These are phyloP conservation scores for Hapsidospora chrysogenum DNA, from an alignment of 495 filamentous ascomycete genomes.

Conservation along the genomic window DNA sequence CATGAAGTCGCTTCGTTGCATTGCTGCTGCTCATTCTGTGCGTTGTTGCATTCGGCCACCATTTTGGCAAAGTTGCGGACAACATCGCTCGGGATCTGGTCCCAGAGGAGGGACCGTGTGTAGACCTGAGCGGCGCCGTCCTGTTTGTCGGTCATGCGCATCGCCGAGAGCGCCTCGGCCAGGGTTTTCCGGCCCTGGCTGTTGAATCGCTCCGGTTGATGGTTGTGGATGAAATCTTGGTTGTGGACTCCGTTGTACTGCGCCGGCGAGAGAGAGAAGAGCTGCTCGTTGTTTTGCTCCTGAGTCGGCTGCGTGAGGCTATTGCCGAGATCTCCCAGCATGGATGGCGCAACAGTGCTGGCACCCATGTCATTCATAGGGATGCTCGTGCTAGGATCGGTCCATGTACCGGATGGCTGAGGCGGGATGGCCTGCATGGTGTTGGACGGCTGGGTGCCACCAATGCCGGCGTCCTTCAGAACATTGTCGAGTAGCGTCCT, in stretches of 20 bases:
- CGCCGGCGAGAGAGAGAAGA: slow-evolving; percentile 67
- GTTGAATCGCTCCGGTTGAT: slow-evolving; percentile 26
- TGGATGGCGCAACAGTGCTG: slow-evolving; percentile 36
- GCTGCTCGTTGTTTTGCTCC: slow-evolving; percentile 77
- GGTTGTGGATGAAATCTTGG: slow-evolving; percentile 42
- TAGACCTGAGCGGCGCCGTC: slow-evolving; percentile 69
- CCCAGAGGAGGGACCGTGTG: slow-evolving; percentile 85
- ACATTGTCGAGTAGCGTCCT: slow-evolving; percentile 78
- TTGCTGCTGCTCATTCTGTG: slow-evolving; percentile 10
- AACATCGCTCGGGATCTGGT: slow-evolving; percentile 79
- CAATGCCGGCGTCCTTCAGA: slow-evolving; percentile 63
- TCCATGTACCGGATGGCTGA: slow-evolving; percentile 32
- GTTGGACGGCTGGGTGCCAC: slow-evolving; percentile 25
- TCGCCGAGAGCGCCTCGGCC: slow-evolving; percentile 65
- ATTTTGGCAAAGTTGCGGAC: slow-evolving; percentile 84
- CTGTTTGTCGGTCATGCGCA: slow-evolving; percentile 50
- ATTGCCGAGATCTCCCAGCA: slow-evolving; percentile 59
- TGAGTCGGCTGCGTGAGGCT: slow-evolving; percentile 59
- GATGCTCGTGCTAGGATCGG: slow-evolving; percentile 15
- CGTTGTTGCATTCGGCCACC: slow-evolving; percentile 43
- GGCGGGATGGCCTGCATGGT: slow-evolving; percentile 30
- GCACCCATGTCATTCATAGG: slow-evolving; percentile 35
- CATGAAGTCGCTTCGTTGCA: slow-evolving; percentile 19
- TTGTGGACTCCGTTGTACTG: slow-evolving; percentile 81
- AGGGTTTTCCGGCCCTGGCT: slow-evolving; percentile 51